Evolutionary conservation across 371 early-diverging fungal species (phyloP).

Genomic region (Fennellomyces sp.): DNA sequence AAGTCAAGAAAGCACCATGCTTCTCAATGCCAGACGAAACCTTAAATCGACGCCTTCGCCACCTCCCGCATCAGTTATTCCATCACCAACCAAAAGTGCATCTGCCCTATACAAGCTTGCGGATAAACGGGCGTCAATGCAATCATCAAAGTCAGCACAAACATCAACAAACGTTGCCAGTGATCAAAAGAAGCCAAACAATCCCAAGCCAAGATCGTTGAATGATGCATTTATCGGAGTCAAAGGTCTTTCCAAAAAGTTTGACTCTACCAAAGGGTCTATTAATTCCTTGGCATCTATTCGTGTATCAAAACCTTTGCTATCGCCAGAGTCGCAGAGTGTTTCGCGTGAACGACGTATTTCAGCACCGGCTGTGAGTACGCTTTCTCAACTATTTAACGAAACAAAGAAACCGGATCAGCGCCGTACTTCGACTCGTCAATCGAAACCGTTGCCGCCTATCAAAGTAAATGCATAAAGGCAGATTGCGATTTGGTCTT

Average conservation of each 20-base stretch:
- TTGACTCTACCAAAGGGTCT: background rate
- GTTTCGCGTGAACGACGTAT: slow-evolving; percentile 3
- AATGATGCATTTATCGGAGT: slow-evolving; percentile 15
- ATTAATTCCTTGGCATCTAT: background rate
- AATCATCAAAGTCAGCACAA: background rate
- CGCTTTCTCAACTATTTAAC: background rate
- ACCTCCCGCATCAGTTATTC: background rate
- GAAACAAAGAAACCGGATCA: background rate
- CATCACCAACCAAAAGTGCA: background rate
- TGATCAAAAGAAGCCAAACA: background rate
- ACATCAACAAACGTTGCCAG: background rate
- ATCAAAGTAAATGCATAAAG: background rate
- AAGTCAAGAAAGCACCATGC: background rate
- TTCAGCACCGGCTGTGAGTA: background rate
- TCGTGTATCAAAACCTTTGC: background rate
- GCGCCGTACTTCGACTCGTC: background rate
- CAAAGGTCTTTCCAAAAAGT: slow-evolving; percentile 7
- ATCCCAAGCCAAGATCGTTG: slow-evolving; percentile 1
- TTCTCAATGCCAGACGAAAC: background rate
- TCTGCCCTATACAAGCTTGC: background rate
- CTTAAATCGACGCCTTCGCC: background rate
- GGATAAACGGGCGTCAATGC: slow-evolving; percentile 6
- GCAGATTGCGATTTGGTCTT: background rate
- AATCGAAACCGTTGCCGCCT: slow-evolving; percentile 5
- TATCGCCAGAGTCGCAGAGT: slow-evolving; percentile 1